Conservation (phyloP, 2,329 filamentous ascomycete species). For the Botrytis aclada region DNA sequence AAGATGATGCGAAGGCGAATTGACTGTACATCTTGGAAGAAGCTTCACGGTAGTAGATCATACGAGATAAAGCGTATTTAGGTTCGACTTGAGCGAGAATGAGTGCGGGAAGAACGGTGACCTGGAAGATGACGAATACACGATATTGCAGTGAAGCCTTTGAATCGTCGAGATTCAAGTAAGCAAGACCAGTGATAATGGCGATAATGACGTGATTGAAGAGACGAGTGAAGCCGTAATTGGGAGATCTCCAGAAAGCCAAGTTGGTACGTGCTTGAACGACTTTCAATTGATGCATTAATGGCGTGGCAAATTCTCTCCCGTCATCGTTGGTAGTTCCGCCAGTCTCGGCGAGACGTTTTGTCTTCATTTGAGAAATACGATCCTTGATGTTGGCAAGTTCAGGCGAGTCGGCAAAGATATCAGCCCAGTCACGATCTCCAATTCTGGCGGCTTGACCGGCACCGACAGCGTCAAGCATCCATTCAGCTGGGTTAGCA, state of each 20-base stretch:
- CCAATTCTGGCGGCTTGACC: conserved; percentile 59
- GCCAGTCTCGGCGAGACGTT: conserved; percentile 47
- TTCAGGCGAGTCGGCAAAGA: conserved; percentile 59
- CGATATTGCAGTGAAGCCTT: conserved; percentile 76
- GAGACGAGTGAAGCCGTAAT: conserved; percentile 84
- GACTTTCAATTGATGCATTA: conserved; percentile 73
- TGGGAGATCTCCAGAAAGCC: conserved; percentile 79
- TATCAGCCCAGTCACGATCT: conserved; percentile 61
- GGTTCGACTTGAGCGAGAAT: conserved; percentile 82
- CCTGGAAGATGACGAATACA: conserved; percentile 87
- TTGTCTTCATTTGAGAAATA: conserved; percentile 53
- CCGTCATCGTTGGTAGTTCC: conserved; percentile 44
- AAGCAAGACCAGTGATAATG: conserved; percentile 74
- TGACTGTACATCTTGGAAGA: conserved; percentile 83
- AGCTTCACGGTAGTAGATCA: conserved; percentile 83
- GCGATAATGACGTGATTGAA: conserved; percentile 82
- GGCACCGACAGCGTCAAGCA: conserved; percentile 63
- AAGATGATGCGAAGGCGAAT: conserved; percentile 71
- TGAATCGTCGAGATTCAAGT: conserved; percentile 73
- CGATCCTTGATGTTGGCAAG: conserved; percentile 53
- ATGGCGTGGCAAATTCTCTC: conserved; percentile 78
- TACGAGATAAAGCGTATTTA: conserved; percentile 75
- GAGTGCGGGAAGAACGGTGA: conserved; percentile 77
- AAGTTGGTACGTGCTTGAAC: conserved; percentile 72
- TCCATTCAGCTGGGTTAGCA: conserved; percentile 57